Percentiles rank a stretch among this genome's conserved stretches.
Evolutionary conservation across 2,329 filamentous ascomycete species (phyloP).

Genomic region (Cercospora brassicicola): DNA sequence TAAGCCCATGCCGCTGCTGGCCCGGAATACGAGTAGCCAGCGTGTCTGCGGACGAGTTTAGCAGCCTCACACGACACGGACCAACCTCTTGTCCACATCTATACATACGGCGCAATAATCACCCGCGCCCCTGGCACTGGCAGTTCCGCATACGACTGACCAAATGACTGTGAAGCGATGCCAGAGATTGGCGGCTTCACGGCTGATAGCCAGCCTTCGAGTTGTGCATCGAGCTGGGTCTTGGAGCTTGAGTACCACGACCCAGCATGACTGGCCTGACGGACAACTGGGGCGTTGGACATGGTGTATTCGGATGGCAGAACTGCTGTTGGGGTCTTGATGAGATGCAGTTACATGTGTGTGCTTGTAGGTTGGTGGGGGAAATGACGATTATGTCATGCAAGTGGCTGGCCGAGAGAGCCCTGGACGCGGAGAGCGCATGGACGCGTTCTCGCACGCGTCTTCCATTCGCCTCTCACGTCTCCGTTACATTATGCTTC

Average conservation of each 20-base stretch:
- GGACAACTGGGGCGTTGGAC: conserved; percentile 40
- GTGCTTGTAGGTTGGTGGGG: background rate
- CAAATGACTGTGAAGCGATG: conserved; percentile 51
- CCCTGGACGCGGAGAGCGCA: background rate
- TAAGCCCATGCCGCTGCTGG: conserved; percentile 93
- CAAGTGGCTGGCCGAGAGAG: background rate
- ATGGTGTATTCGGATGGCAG: conserved; percentile 17
- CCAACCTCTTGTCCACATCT: conserved; percentile 3
- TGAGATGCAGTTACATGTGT: background rate
- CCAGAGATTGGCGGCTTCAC: conserved; percentile 68
- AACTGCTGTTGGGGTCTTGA: background rate
- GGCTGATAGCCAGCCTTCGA: conserved; percentile 70
- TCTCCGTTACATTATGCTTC: background rate
- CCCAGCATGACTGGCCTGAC: conserved; percentile 74
- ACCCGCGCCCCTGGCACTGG: conserved; percentile 75
- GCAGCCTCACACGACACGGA: conserved; percentile 34
- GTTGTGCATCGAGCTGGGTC: conserved; percentile 62
- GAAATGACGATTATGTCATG: conserved; percentile 1
- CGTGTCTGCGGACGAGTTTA: conserved; percentile 64
- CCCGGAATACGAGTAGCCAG: conserved; percentile 90
- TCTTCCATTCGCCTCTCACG: background rate
- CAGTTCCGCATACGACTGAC: conserved; percentile 47
- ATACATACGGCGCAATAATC: conserved; percentile 81
- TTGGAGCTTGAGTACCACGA: conserved; percentile 77
- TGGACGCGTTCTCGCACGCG: background rate